Evolutionary conservation across 306 rosid species (phyloP).

Genomic region (Sophora flavescens): DNA sequence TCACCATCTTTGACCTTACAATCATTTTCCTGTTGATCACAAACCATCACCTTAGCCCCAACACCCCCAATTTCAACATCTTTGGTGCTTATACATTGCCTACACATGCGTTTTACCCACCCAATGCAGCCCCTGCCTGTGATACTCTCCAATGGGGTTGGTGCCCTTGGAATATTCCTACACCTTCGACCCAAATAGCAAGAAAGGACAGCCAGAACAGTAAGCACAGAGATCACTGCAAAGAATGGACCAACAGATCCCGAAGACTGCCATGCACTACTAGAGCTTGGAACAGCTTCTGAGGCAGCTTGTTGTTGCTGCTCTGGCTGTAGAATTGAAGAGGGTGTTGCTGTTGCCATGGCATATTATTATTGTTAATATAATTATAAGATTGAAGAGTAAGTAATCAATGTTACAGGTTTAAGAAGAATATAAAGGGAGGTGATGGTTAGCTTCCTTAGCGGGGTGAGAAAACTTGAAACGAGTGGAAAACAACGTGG

Average conservation of each 20-base stretch:
- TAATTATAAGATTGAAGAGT: not conserved
- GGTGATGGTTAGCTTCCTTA: conserved; percentile 39
- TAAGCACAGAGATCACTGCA: conserved; percentile 69
- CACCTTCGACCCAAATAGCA: conserved; percentile 63
- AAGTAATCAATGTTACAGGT: not conserved
- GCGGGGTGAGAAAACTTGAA: conserved; percentile 22
- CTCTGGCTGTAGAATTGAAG: conserved; percentile 39
- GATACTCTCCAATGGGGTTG: conserved; percentile 56
- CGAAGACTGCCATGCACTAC: conserved; percentile 56
- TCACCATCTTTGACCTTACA: conserved; percentile 44
- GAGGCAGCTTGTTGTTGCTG: conserved; percentile 52
- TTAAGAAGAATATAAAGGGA: conserved; percentile 11
- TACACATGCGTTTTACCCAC: conserved; percentile 57
- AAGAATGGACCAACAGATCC: conserved; percentile 80
- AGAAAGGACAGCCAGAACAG: conserved; percentile 59
- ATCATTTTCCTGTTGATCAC: conserved; percentile 36
- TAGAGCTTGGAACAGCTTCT: conserved; percentile 34
- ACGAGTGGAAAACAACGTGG: conserved; percentile 65
- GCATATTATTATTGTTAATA: not conserved
- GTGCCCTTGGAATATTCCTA: conserved; percentile 47
- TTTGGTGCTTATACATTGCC: not conserved
- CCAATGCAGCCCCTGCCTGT: conserved; percentile 50
- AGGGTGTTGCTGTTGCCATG: conserved; percentile 50
- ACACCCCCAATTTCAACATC: conserved; percentile 46
- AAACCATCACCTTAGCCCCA: conserved; percentile 54